Evolutionary conservation across 495 filamentous ascomycete genomes (phyloP).

Genomic region (Xylaria acuta): DNA sequence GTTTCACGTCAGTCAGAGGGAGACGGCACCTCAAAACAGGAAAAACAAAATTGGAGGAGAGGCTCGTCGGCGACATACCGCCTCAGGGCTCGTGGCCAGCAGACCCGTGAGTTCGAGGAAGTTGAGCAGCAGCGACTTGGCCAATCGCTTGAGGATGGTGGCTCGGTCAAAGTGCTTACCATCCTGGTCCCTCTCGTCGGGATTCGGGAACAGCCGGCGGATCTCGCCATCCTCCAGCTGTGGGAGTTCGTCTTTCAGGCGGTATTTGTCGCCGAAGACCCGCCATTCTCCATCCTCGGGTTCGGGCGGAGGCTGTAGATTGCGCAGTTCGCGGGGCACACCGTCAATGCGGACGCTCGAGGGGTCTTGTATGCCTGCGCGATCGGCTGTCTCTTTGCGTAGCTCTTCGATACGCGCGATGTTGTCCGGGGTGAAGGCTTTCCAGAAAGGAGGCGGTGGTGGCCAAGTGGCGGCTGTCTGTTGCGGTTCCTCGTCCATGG

Average conservation of each 20-base stretch:
- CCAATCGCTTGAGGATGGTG: conserved; percentile 76
- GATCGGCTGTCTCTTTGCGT: conserved; percentile 47
- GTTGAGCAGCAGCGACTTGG: conserved; percentile 81
- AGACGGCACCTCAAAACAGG: background rate
- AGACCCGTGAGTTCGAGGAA: conserved; percentile 82
- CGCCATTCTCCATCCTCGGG: conserved; percentile 74
- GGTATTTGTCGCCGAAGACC: conserved; percentile 73
- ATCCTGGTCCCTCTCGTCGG: conserved; percentile 48
- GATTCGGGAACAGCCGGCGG: conserved; percentile 68
- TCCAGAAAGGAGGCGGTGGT: conserved; percentile 88
- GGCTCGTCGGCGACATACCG: conserved; percentile 41
- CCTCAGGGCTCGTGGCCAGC: conserved; percentile 66
- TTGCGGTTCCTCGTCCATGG: conserved; percentile 49
- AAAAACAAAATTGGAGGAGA: background rate
- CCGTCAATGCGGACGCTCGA: conserved; percentile 54
- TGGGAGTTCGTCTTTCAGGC: conserved; percentile 68
- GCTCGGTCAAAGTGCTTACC: conserved; percentile 68
- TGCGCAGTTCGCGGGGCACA: conserved; percentile 75
- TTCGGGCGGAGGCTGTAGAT: conserved; percentile 79
- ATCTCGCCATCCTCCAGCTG: conserved; percentile 72
- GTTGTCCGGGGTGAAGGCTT: conserved; percentile 82
- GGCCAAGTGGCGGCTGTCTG: conserved; percentile 63
- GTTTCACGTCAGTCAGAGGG: conserved; percentile 19
- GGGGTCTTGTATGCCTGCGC: conserved; percentile 30
- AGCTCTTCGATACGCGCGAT: conserved; percentile 66